Evolutionary conservation across 1,139 yeast genomes (phyloP).

Genomic region (Blastobotrys capitulatus): DNA sequence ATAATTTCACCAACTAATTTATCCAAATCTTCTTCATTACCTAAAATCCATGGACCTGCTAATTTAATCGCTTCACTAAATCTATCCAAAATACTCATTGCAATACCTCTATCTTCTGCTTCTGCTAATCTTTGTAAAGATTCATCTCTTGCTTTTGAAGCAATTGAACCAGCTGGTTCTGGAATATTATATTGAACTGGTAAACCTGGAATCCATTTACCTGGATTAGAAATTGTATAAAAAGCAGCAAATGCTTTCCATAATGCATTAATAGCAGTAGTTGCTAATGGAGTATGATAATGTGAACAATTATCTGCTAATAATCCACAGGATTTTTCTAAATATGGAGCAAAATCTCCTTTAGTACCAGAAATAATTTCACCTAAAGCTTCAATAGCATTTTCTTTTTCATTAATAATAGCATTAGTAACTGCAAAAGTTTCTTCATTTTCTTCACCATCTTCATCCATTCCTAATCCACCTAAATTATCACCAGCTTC

Average conservation of each 20-base stretch:
- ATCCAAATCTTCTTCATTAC: slow-evolving; percentile 57
- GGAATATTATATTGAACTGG: slow-evolving; percentile 40
- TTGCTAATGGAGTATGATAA: slow-evolving; percentile 83
- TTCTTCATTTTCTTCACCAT: slow-evolving; percentile 35
- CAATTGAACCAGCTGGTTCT: slow-evolving; percentile 47
- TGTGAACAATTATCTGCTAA: slow-evolving; percentile 72
- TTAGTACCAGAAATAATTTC: slow-evolving; percentile 88
- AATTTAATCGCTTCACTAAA: slow-evolving; percentile 62
- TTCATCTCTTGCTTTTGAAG: slow-evolving; percentile 59
- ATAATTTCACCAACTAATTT: slow-evolving; percentile 63
- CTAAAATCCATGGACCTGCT: slow-evolving; percentile 68
- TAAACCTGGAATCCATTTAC: slow-evolving; percentile 64
- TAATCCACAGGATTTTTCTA: slow-evolving; percentile 62
- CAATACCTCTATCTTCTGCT: slow-evolving; percentile 78
- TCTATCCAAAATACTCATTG: slow-evolving; percentile 71
- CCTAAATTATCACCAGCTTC: slow-evolving; percentile 24
- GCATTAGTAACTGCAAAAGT: slow-evolving; percentile 87
- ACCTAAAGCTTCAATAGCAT: slow-evolving; percentile 88
- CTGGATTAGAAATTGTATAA: slow-evolving; percentile 41
- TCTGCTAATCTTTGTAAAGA: slow-evolving; percentile 61
- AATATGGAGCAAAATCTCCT: slow-evolving; percentile 69
- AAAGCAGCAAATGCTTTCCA: slow-evolving; percentile 80
- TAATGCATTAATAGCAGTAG: slow-evolving; percentile 73
- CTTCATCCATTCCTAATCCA: slow-evolving; percentile 28
- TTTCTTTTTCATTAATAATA: slow-evolving; percentile 93